Percentiles rank a stretch among this genome's conserved stretches.
Conservation (phyloP, 495 filamentous ascomycete genomes). For the Xylaria sp. region DNA sequence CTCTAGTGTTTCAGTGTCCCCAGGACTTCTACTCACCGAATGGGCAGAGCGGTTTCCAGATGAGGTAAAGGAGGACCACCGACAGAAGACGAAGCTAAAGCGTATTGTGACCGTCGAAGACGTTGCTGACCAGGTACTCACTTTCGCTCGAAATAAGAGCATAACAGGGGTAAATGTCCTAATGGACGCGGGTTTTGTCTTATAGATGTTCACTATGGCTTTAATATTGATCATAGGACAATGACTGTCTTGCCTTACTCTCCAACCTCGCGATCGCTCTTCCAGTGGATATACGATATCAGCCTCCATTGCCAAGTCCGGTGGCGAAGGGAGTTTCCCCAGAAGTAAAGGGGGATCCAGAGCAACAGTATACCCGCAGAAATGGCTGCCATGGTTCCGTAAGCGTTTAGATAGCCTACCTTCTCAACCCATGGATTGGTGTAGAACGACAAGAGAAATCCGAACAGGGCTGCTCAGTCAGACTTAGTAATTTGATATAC, state of each 20-base stretch:
- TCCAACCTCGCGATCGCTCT: slow-evolving; percentile 57
- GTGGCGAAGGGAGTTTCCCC: slow-evolving; percentile 55
- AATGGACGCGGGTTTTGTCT: slow-evolving; percentile 49
- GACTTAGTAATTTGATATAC: neutral
- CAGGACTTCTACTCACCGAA: slow-evolving; percentile 40
- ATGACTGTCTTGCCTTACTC: slow-evolving; percentile 39
- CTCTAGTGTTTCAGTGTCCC: neutral
- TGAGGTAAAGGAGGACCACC: slow-evolving; percentile 50
- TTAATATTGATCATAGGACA: neutral
- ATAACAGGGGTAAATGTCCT: slow-evolving; percentile 54
- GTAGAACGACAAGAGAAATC: slow-evolving; percentile 66
- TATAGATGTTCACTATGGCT: slow-evolving; percentile 30
- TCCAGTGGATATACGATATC: slow-evolving; percentile 56
- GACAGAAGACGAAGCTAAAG: slow-evolving; percentile 57
- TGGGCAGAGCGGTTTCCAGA: slow-evolving; percentile 60
- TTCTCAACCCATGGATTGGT: slow-evolving; percentile 64
- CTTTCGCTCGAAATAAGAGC: slow-evolving; percentile 48
- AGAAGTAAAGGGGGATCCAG: slow-evolving; percentile 55
- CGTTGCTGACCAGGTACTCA: slow-evolving; percentile 55
- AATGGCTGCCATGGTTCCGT: slow-evolving; percentile 62
- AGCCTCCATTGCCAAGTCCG: slow-evolving; percentile 55
- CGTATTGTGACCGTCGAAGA: slow-evolving; percentile 60
- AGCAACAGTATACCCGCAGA: slow-evolving; percentile 48
- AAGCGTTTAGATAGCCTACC: slow-evolving; percentile 57
- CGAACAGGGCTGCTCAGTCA: slow-evolving; percentile 50